Conservation (phyloP, 2,329 filamentous ascomycete species). For the Geoglossum cookeanum region DNA sequence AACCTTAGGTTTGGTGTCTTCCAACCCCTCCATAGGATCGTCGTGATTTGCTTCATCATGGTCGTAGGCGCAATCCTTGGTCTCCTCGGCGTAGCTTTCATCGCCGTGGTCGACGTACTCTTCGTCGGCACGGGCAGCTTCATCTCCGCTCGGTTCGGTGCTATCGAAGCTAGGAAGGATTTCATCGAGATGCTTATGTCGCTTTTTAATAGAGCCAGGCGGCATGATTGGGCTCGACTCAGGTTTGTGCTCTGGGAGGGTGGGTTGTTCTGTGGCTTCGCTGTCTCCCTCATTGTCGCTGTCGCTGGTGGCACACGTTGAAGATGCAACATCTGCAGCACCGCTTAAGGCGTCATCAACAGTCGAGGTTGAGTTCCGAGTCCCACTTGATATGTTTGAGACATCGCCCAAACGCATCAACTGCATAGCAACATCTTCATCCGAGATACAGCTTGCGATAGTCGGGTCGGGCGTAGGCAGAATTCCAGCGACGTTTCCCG, state of each 20-base stretch:
- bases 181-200: constrained; percentile 30
- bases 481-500: constrained; percentile 31
- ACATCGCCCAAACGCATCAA: constrained; percentile 90
- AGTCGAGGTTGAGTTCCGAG: constrained; percentile 75
- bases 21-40: not conserved
- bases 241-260: constrained; percentile 30
- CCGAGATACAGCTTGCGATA: constrained; percentile 87
- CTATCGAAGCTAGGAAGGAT: constrained; percentile 37
- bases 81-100: not conserved
- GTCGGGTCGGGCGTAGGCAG: constrained; percentile 94
- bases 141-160: constrained; percentile 38
- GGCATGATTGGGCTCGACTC: constrained; percentile 21
- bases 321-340: constrained; percentile 66
- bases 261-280: constrained; percentile 23
- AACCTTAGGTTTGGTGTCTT: not conserved
- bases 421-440: constrained; percentile 94
- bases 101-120: not conserved
- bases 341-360: constrained; percentile 87
- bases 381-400: constrained; percentile 75
- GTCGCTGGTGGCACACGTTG: constrained; percentile 68
- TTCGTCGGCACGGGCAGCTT: not conserved
- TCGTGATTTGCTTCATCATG: not conserved
- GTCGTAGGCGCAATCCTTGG: not conserved
- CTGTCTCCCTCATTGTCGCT: constrained; percentile 42
- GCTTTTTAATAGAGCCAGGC: constrained; percentile 25